phyloP scores from a whole-genome alignment of 1,139 yeast species.

The Debaryomyces singareniensis region DNA sequence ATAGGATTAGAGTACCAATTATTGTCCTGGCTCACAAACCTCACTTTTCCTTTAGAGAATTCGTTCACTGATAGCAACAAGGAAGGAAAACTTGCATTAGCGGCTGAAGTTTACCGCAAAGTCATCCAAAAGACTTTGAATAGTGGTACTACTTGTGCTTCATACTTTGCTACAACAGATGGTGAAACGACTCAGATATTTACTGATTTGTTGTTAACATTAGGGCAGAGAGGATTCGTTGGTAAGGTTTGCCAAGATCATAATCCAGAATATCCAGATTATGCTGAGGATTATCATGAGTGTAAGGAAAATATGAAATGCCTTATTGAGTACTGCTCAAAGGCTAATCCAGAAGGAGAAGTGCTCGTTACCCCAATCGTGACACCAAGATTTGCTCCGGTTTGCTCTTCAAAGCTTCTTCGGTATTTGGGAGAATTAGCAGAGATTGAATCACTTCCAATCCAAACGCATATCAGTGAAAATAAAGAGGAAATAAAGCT shows the following conservation, averaged over 20 bases:
- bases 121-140: conserved; percentile 62
- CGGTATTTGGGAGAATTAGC: conserved; percentile 59
- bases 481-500: conserved; percentile 68
- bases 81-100: conserved; percentile 40
- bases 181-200: conserved; percentile 65
- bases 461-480: conserved; percentile 89
- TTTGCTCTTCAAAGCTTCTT: conserved; percentile 64
- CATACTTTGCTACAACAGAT: conserved; percentile 88
- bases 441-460: conserved; percentile 44
- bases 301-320: conserved; percentile 52
- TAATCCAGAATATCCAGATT: conserved; percentile 59
- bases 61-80: conserved; percentile 30
- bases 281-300: conserved; percentile 56
- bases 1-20: conserved; percentile 82
- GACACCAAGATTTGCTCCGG: conserved; percentile 94
- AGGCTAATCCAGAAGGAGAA: conserved; percentile 44
- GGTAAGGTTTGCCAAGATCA: conserved; percentile 92
- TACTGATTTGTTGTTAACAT: conserved; percentile 59
- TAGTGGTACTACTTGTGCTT: conserved; percentile 87
- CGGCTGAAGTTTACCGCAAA: conserved; percentile 54
- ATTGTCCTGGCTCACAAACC: conserved; percentile 79
- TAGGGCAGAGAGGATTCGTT: conserved; percentile 83
- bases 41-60: conserved; percentile 85
- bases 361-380: conserved; percentile 61
- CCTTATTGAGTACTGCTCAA: conserved; percentile 51